Base-by-base conservation (phyloP, 2,329 filamentous ascomycete species). In the Aspergillus sp. region DNA sequence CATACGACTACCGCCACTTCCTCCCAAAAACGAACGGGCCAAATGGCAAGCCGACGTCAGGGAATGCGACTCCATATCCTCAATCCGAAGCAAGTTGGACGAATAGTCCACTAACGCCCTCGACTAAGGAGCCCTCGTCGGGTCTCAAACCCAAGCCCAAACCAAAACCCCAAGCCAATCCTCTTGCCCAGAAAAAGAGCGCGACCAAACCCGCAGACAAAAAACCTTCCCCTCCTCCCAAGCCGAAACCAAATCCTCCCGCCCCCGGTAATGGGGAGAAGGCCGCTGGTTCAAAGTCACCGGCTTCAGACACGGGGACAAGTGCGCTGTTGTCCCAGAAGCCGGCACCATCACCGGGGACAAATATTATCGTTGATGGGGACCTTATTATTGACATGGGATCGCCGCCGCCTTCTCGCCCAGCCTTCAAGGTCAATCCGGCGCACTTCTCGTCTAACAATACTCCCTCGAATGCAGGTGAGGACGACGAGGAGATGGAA, bases 1-100 rank as follows among this genome's bases (percentile, higher is more conserved):
- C 66, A 5, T 69, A 65, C 40, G 66, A 69, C 43, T 69, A 57
- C 42, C 61, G 66, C 11, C 64, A 69, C 43, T 69, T 68, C 40
- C 59, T 69, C 10, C 57, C 56, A 12, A 65, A 66, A 45, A 49
- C 52, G 8, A 52, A 57, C 30, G 48, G 26, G 26, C 6, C 14
- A 25, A 17, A 53, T 14, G 47, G 52, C 14, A 63, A 60, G 34
- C 46, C 49, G 24, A 42, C 41, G 7, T 59, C 61, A 4, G 39
- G 55, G 6, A 51, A 51, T 34, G 51, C 49, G 17, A 57, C 58
- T 3, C 56, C 63, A 15, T 61, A 64, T 32, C 51, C 55, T 8
- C 45, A 56, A 19, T 35, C 45, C 14, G 42, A 42, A 24, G 42
- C 45, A 20, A 58, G 54, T 41, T 57, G 53, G 32, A 35, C 47